Conservation (phyloP, 75 land plant species). For the Azolla pinnata region DNA sequence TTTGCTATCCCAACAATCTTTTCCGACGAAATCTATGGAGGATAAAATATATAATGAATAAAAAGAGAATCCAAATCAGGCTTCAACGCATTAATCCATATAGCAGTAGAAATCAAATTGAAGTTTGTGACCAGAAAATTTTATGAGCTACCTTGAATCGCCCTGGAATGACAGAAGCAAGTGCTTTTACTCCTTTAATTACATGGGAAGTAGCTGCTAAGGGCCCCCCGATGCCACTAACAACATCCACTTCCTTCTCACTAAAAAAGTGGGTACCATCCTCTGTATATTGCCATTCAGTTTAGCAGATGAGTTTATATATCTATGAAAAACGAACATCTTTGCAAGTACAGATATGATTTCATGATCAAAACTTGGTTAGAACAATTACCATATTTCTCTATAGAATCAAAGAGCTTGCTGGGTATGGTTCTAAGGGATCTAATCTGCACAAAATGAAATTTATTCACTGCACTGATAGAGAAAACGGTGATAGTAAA, state of each 20-base stretch:
- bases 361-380: neutral
- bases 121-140: neutral
- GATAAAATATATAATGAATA: neutral
- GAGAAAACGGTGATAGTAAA: neutral
- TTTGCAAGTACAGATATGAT: neutral
- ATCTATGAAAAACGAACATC: neutral
- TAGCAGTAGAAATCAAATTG: neutral
- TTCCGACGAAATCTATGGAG: slow-evolving; percentile 17
- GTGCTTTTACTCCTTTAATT: slow-evolving; percentile 44
- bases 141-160: slow-evolving; percentile 26
- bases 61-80: neutral
- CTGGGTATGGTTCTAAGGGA: neutral
- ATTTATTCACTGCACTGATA: neutral
- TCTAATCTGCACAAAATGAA: slow-evolving; percentile 10
- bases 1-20: slow-evolving; percentile 65
- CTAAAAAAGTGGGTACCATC: slow-evolving; percentile 60
- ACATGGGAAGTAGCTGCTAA: slow-evolving; percentile 54
- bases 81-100: neutral
- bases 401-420: slow-evolving; percentile 10
- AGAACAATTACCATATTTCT: slow-evolving; percentile 8
- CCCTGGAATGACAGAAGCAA: slow-evolving; percentile 40
- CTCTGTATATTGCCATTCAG: slow-evolving; percentile 22
- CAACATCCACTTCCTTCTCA: slow-evolving; percentile 43
- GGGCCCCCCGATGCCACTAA: slow-evolving; percentile 30
- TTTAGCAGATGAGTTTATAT: neutral